Conservation (phyloP, 2,329 filamentous ascomycete species). For the Coniella lustricola region DNA sequence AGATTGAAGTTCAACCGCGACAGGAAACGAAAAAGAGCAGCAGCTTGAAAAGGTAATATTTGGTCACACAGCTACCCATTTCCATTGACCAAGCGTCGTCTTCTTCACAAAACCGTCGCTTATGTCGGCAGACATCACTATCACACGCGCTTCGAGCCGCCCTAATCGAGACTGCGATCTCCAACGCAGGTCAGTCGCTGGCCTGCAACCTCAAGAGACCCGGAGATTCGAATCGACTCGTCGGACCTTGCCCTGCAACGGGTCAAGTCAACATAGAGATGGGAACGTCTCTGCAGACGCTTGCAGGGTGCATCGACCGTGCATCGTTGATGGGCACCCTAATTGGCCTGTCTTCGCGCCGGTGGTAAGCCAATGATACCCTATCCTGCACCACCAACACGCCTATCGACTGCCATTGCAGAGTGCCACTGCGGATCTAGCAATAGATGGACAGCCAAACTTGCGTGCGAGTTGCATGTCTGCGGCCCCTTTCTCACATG, state of each 20-base stretch:
- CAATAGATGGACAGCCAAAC: too few relatives aligned
- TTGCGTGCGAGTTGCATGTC: not conserved
- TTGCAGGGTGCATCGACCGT: constrained; percentile 2
- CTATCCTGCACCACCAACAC: constrained; percentile 1
- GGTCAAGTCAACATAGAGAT: constrained; percentile 6
- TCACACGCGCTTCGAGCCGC: constrained; percentile 15
- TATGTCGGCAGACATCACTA: constrained; percentile 15
- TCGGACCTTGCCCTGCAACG: constrained; percentile 7
- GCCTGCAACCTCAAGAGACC: not conserved
- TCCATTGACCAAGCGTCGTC: not conserved
- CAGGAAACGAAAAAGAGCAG: not conserved
- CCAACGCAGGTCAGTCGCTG: constrained; percentile 4
- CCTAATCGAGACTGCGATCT: constrained; percentile 3
- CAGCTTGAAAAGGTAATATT: constrained; percentile 8
- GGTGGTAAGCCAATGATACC: constrained; percentile 10
- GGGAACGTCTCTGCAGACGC: not conserved
- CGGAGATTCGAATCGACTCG: not conserved
- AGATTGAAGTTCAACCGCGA: not conserved
- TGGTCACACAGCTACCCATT: constrained; percentile 1
- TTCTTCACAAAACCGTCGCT: not conserved
- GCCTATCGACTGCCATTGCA: not conserved
- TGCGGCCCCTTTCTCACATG: too few relatives aligned
- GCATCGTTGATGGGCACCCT: constrained; percentile 2
- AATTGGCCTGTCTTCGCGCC: constrained; percentile 14
- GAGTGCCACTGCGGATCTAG: not conserved